Base-by-base conservation (phyloP, 192 early-diverging fungal genomes). In the Backusella psychrophila region DNA sequence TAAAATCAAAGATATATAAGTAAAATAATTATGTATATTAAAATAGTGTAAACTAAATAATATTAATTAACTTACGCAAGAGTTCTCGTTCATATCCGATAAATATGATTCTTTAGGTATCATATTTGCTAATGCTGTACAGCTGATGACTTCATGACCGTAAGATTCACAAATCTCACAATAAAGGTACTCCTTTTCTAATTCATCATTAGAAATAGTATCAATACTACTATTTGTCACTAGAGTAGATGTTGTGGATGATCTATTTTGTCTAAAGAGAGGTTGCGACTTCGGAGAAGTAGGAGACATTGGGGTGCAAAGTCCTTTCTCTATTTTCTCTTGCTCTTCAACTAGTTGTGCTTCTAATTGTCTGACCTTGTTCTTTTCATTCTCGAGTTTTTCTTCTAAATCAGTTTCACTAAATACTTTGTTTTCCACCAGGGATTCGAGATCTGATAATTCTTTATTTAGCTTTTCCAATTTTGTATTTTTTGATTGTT, bases 381-480 rank as follows among this genome's bases (percentile, higher is more conserved):
- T 80, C 59, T 80, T 82, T 73, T 90, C 86, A n/a, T 69, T 31
- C 39, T 88, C 80, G 7, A 90, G 72, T 5, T 81, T 78, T 46
- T 91, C 87, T 72, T 90, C 91, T 4, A 92, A 80, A 68, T 94
- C 92, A 0, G 84, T 81, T 53, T 94, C 91, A 65, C 84, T 82
- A 78, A 94, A 94, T 38, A 92, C 88, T 76, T 90, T 92, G 81
- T 89, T 90, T 72, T 94, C 93, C 35, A 93, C 85, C 69, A 94
- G 71, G 19, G 86, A 82, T 73, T 93, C 92, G 26, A 92, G 78
- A 26, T 85, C 89, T 0, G 86, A 85, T 9, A 94, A 74, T 66
- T 94, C 92, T 63, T 91, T 91, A 70, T 87, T 88, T 7, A 93
- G 79, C 35, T 78, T 74, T 21, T 82, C 81, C 19, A 92, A 84